Evolutionary conservation across 2,329 filamentous ascomycete genomes (phyloP).

Genomic region (Phialophora macrospora): DNA sequence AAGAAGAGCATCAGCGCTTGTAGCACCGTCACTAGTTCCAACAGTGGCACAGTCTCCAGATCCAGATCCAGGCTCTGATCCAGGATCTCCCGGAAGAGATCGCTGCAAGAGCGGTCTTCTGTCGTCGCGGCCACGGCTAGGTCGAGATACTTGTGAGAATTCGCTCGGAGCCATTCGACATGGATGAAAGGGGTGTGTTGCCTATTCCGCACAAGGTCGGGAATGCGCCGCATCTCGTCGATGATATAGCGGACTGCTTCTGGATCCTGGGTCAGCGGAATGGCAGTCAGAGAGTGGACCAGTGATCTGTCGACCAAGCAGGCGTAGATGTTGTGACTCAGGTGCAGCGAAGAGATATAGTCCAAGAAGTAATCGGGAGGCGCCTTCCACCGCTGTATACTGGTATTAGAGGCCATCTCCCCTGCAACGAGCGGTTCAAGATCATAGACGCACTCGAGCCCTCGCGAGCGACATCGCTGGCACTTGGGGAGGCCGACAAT

Average conservation of each 20-base stretch:
- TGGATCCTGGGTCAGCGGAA: background rate
- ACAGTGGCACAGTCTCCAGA: background rate
- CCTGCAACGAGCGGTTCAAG: conserved; percentile 11
- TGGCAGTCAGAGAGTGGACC: background rate
- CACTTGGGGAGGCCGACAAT: conserved; percentile 18
- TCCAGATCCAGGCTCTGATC: background rate
- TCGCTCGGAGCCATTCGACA: background rate
- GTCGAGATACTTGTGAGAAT: background rate
- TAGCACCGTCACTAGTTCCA: background rate
- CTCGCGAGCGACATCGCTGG: conserved; percentile 5
- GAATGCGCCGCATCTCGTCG: background rate
- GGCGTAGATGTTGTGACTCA: conserved; percentile 11
- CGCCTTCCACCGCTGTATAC: background rate
- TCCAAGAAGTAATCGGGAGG: background rate
- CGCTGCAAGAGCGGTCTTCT: background rate
- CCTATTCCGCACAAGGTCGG: background rate
- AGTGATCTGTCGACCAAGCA: conserved; percentile 2
- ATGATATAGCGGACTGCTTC: background rate
- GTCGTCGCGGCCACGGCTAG: background rate
- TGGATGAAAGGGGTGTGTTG: background rate
- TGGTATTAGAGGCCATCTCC: background rate
- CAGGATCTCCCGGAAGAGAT: background rate
- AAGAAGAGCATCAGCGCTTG: background rate
- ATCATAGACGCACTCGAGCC: conserved; percentile 19
- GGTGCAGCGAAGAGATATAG: conserved; percentile 17